Evolutionary conservation across 2,329 filamentous ascomycete genomes (phyloP).

Genomic region (Fusarium goolgardi): DNA sequence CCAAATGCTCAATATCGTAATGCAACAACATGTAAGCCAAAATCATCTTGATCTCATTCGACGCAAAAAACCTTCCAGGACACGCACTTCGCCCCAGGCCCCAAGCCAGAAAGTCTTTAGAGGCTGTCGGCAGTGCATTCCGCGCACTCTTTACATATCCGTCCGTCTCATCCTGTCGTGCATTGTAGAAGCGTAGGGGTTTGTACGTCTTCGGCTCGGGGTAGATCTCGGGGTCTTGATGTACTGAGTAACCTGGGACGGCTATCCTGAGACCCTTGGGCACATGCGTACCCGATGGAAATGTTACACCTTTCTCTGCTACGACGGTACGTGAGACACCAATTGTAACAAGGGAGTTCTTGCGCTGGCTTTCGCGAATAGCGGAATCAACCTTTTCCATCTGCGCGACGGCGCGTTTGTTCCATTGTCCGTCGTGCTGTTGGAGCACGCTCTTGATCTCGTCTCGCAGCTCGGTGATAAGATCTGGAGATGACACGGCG

Average conservation of each 20-base stretch:
- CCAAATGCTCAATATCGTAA: slow-evolving; percentile 9
- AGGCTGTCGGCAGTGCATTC: slow-evolving; percentile 2
- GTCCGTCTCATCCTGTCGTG: not conserved
- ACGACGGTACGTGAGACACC: not conserved
- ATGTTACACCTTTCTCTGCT: slow-evolving; percentile 4
- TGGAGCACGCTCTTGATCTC: not conserved
- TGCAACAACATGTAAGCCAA: not conserved
- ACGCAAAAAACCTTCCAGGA: slow-evolving; percentile 9
- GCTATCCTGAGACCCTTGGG: slow-evolving; percentile 9
- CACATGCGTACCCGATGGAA: slow-evolving; percentile 9
- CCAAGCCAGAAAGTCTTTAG: slow-evolving; percentile 9
- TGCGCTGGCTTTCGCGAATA: slow-evolving; percentile 23
- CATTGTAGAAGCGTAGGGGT: slow-evolving; percentile 10
- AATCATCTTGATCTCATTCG: slow-evolving; percentile 15
- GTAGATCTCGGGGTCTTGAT: slow-evolving; percentile 15
- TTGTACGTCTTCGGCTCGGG: not conserved
- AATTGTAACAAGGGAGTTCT: slow-evolving; percentile 5
- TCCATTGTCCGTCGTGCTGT: not conserved
- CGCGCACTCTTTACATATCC: slow-evolving; percentile 4
- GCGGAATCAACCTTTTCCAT: slow-evolving; percentile 19
- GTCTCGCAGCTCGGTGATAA: not conserved
- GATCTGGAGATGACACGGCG: not conserved
- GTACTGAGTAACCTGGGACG: slow-evolving; percentile 6
- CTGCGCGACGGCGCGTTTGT: slow-evolving; percentile 1
- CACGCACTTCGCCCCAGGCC: slow-evolving; percentile 7